phyloP scores from a whole-genome alignment of 73 alveolate species.

The Paramecium pentaurelia region DNA sequence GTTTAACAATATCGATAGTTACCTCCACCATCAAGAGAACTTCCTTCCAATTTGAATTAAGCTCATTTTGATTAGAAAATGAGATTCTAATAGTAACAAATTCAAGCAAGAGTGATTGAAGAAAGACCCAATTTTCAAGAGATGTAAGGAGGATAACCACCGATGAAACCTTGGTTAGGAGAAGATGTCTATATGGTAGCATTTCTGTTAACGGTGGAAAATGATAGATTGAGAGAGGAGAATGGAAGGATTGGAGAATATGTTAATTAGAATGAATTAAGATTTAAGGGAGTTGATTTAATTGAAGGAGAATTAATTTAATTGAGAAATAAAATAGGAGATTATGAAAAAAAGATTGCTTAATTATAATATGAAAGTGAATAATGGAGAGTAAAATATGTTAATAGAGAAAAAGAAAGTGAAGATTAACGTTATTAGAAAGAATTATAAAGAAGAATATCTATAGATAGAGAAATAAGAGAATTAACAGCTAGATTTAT shows the following conservation, averaged over 20 bases:
- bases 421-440: not conserved
- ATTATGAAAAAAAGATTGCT: conserved; percentile 14
- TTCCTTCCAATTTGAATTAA: not conserved
- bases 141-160: conserved; percentile 17
- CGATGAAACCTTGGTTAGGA: not conserved
- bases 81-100: not conserved
- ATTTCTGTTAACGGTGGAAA: not conserved
- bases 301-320: not conserved
- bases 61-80: not conserved
- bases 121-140: not conserved
- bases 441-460: not conserved
- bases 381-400: not conserved
- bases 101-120: not conserved
- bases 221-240: not conserved
- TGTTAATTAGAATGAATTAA: not conserved
- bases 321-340: not conserved
- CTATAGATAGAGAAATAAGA: not conserved
- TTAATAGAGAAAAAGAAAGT: not conserved
- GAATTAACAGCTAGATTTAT: conserved; percentile 8
- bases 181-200: conserved; percentile 20
- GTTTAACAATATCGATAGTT: not conserved
- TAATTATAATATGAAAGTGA: not conserved
- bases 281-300: not conserved
- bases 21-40: not conserved
- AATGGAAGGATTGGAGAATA: not conserved